Conservation (phyloP, 1,284 basidiomycete genomes). For the Phellopilus nigrolimitatus region DNA sequence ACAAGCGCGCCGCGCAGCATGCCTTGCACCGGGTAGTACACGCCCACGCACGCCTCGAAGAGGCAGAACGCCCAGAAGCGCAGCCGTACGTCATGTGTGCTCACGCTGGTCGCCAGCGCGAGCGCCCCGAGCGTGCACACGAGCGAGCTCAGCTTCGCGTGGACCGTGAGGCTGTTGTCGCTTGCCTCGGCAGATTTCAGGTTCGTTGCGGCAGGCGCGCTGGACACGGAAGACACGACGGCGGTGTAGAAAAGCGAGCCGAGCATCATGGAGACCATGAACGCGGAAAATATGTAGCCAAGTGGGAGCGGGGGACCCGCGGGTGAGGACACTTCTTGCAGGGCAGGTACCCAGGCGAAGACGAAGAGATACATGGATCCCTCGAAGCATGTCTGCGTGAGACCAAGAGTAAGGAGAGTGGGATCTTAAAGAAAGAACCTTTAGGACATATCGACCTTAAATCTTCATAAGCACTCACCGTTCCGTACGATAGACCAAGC, state of each 20-base stretch:
- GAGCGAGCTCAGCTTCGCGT: constrained; percentile 62
- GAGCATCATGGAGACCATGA: constrained; percentile 78
- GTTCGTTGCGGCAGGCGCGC: constrained; percentile 14
- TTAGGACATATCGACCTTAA: constrained; percentile 4
- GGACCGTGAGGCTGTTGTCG: constrained; percentile 39
- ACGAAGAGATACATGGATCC: constrained; percentile 81
- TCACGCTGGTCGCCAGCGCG: constrained; percentile 51
- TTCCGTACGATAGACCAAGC: constrained; percentile 55
- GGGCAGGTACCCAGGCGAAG: constrained; percentile 72
- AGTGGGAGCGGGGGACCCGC: constrained; percentile 49
- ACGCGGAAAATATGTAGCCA: constrained; percentile 72
- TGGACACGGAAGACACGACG: constrained; percentile 27
- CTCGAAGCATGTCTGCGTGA: constrained; percentile 74
- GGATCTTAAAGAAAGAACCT: constrained; percentile 41
- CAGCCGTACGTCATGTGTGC: constrained; percentile 39
- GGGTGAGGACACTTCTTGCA: constrained; percentile 50
- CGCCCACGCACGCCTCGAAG: constrained; percentile 71
- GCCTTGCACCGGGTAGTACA: constrained; percentile 77
- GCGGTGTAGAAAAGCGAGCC: constrained; percentile 59
- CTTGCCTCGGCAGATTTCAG: constrained; percentile 1
- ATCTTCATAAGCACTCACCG: constrained; percentile 35
- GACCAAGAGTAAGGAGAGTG: constrained; percentile 58
- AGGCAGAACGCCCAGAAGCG: constrained; percentile 71
- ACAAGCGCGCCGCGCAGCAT: constrained; percentile 65
- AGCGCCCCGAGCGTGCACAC: constrained; percentile 56